Evolutionary conservation across 2,329 filamentous ascomycete genomes (phyloP), one percentile per base, ranked within the genome.

Genomic region (Pseudocercospora cruenta): DNA sequence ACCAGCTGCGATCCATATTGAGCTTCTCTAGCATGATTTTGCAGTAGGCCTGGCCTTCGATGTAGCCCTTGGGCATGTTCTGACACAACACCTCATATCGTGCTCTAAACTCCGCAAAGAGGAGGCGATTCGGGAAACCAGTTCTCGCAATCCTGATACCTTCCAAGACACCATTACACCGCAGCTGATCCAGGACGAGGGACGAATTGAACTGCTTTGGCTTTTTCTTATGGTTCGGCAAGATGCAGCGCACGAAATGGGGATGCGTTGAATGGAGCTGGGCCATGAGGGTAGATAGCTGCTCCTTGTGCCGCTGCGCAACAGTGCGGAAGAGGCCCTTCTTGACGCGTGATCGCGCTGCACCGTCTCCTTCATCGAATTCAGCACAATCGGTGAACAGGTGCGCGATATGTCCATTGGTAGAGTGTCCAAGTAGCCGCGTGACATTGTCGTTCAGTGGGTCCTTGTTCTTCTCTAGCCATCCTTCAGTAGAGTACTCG

Each of bases 381-480:
- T 96, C 94, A 7, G 89, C 90, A 74, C 94, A 99, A 78, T 99
- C 96, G 4, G 87, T 84, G 78, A 99, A 99, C 0, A 99, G 84
- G 45, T 85, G 86, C 1, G 93, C 92, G 67, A 98, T 85, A 75
- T 99, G 94, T 69, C 87, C 88, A 76, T 98, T 90, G 1, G 85
- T 88, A 0, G 96, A 99, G 14, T 86, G 85, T 43, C 94, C 92
- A 39, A 99, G 86, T 7, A 99, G 85, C 22, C 93, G 88, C 0
- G 96, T 99, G 68, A 99, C 86, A 69, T 98, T 99, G 84, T 99
- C 96, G 74, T 98, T 98, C 54, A 99, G 80, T 1, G 95, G 96
- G 75, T 99, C 95, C 78, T 99, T 99, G 84, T 99, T 99, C 85
- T 98, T 99, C 79, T 98, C 94, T 36, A 99, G 82, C 95, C 95